phyloP scores from a whole-genome alignment of 2,329 filamentous ascomycete species.

The Trichoderma sp. region DNA sequence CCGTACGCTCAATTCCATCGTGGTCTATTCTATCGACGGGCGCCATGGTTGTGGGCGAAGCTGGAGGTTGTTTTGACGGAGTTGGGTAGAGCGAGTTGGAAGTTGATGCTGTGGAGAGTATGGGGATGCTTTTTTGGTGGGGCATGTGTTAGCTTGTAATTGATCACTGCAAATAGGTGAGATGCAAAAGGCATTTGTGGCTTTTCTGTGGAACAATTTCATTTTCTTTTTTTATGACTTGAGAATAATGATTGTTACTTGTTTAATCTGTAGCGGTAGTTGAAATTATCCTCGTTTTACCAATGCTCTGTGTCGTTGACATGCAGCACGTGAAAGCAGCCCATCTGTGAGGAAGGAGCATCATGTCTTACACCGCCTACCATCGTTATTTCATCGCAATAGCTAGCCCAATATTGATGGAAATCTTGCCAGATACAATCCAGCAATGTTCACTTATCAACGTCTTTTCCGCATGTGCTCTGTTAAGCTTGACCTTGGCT shows the following conservation, averaged over 20 bases:
- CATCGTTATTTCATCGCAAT: slow-evolving; percentile 45
- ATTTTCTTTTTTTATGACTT: not conserved
- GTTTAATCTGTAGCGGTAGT: not conserved
- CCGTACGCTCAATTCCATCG: slow-evolving; percentile 45
- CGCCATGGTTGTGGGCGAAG: slow-evolving; percentile 39
- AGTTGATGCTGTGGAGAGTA: not conserved
- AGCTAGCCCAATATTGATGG: slow-evolving; percentile 30
- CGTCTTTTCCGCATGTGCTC: not conserved
- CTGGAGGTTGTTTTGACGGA: not conserved
- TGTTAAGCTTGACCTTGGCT: not conserved
- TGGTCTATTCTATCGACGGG: slow-evolving; percentile 45
- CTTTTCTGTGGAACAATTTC: not conserved
- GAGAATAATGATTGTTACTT: not conserved
- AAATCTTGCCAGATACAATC: not conserved
- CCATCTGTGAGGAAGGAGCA: not conserved
- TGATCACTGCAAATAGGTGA: not conserved
- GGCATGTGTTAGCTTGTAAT: not conserved
- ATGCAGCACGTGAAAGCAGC: not conserved
- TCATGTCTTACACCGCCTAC: slow-evolving; percentile 32
- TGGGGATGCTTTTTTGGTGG: not conserved
- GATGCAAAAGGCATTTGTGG: not conserved
- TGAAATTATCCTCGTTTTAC: not conserved
- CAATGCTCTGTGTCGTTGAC: not conserved
- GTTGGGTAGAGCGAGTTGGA: not conserved
- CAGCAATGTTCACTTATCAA: not conserved